phyloP scores from a whole-genome alignment of 306 rosid genomes.

The Gynostemma pentaphyllum region DNA sequence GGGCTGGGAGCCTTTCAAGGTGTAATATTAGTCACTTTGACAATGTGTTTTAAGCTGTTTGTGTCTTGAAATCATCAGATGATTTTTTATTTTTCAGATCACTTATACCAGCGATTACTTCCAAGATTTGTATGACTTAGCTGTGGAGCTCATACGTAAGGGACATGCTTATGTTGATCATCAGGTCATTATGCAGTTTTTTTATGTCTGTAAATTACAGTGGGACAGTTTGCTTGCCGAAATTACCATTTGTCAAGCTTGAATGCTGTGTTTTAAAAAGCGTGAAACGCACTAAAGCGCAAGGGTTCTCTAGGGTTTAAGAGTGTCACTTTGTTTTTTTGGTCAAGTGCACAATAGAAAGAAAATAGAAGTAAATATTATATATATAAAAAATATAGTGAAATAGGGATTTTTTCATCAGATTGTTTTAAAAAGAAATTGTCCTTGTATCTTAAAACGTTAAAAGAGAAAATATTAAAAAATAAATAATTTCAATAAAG shows the following conservation, averaged over 20 bases:
- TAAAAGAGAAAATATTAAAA: too few relatives aligned
- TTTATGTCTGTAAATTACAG: neutral
- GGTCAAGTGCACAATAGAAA: too few relatives aligned
- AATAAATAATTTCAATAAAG: too few relatives aligned
- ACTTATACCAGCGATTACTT: constrained; percentile 94
- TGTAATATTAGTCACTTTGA: constrained; percentile 12
- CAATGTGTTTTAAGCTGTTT: neutral
- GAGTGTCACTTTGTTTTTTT: too few relatives aligned
- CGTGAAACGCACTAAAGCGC: too few relatives aligned
- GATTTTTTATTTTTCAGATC: constrained; percentile 37
- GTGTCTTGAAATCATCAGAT: constrained; percentile 5
- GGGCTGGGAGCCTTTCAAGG: constrained; percentile 98
- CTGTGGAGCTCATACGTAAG: constrained; percentile 79
- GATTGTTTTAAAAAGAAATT: too few relatives aligned
- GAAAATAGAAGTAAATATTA: too few relatives aligned
- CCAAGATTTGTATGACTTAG: constrained; percentile 83
- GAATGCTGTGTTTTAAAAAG: too few relatives aligned
- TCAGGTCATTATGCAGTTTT: constrained; percentile 40
- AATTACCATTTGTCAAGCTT: neutral
- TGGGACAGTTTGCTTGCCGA: neutral
- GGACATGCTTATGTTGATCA: constrained; percentile 96
- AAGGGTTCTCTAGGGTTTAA: too few relatives aligned
- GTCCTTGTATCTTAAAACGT: too few relatives aligned
- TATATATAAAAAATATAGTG: too few relatives aligned
- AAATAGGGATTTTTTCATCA: too few relatives aligned